These are phyloP conservation scores for Podospora conica DNA, from an alignment of 495 filamentous ascomycete genomes.

Conservation along the genomic window DNA sequence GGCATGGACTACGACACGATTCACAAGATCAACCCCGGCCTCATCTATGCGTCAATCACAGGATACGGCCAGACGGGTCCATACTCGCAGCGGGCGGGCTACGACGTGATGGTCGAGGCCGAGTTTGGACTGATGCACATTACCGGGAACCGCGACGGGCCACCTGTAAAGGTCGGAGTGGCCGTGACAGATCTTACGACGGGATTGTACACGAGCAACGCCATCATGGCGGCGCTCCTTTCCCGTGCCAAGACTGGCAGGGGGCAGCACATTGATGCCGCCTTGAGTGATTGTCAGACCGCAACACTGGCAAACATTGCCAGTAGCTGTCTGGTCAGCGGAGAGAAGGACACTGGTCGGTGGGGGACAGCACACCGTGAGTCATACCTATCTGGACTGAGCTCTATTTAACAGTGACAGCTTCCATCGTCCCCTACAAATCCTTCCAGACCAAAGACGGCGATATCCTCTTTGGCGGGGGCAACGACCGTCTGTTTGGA, in stretches of 20 bases:
- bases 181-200: conserved; percentile 96
- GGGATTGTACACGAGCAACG: conserved; percentile 93
- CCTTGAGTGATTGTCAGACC: conserved; percentile 88
- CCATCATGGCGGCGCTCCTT: conserved; percentile 90
- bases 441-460: conserved; percentile 91
- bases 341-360: conserved; percentile 76
- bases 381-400: conserved; percentile 21
- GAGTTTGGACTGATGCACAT: conserved; percentile 99
- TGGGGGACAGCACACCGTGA: conserved; percentile 95
- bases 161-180: conserved; percentile 94
- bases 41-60: conserved; percentile 63
- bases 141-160: conserved; percentile 77
- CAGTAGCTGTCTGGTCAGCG: conserved; percentile 84
- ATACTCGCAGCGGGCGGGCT: conserved; percentile 81
- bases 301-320: conserved; percentile 90
- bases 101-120: conserved; percentile 99
- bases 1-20: conserved; percentile 77
- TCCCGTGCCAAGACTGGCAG: conserved; percentile 48
- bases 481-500: conserved; percentile 87
- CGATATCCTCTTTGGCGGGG: conserved; percentile 85
- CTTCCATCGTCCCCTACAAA: conserved; percentile 92
- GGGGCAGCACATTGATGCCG: conserved; percentile 90
- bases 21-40: conserved; percentile 66
- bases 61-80: conserved; percentile 86
- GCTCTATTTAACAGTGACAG: conserved; percentile 38